Evolutionary conservation across 352 stramenopile species (phyloP).

Genomic region (Globisporangium parvum): DNA sequence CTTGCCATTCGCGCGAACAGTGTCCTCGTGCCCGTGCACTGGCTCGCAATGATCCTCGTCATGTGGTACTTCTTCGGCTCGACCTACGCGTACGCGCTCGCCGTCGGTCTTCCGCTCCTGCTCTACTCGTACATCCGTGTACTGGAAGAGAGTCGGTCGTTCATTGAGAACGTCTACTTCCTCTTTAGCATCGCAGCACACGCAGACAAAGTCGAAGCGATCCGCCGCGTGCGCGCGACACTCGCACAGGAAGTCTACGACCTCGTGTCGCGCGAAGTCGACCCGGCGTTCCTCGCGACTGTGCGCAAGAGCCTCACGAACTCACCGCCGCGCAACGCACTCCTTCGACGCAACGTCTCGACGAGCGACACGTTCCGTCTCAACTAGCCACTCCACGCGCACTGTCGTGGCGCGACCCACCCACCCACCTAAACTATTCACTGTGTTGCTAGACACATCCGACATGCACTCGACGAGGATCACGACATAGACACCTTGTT

Average conservation of each 20-base stretch:
- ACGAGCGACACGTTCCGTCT: constrained; percentile 34
- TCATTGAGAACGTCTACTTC: constrained; percentile 73
- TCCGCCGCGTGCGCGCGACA: constrained; percentile 45
- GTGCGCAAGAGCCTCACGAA: constrained; percentile 49
- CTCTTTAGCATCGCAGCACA: constrained; percentile 67
- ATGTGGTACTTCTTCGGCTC: constrained; percentile 50
- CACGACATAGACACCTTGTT: background rate
- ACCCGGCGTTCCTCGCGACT: constrained; percentile 43
- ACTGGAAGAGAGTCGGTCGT: constrained; percentile 68
- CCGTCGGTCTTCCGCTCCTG: constrained; percentile 48
- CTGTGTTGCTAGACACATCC: too few species aligned
- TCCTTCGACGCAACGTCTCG: constrained; percentile 31
- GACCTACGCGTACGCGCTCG: constrained; percentile 52
- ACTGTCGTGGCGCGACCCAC: background rate
- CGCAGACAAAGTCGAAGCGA: constrained; percentile 42
- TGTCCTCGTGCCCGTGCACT: constrained; percentile 62
- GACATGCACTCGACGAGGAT: too few species aligned
- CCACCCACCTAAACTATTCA: too few species aligned
- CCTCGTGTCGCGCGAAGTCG: constrained; percentile 43
- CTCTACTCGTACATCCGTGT: constrained; percentile 78
- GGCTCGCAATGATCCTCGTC: constrained; percentile 51
- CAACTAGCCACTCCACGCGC: background rate
- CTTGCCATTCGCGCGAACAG: constrained; percentile 23
- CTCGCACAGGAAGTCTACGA: constrained; percentile 54
- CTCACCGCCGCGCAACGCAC: constrained; percentile 24